These are phyloP conservation scores for Thelonectria rubi DNA, from an alignment of 2,329 filamentous ascomycete genomes.

Conservation along the genomic window DNA sequence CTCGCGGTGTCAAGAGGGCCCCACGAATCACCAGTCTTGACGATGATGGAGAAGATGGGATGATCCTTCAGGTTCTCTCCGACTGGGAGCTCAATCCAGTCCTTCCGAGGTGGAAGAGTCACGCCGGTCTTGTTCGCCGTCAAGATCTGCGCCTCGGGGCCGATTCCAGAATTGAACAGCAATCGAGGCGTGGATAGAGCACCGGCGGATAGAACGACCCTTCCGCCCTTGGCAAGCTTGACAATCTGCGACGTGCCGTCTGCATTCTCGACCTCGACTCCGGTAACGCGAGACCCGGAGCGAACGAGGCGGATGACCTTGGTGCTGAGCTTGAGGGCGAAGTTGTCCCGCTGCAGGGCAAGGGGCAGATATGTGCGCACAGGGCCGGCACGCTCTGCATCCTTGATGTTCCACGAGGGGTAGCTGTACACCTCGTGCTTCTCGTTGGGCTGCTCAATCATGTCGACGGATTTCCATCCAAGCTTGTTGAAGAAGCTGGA, in stretches of 20 bases:
- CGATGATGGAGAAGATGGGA: constrained; percentile 49
- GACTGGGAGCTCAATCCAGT: constrained; percentile 67
- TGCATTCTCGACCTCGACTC: constrained; percentile 68
- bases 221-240: constrained; percentile 66
- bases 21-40: constrained; percentile 34
- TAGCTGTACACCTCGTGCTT: constrained; percentile 74
- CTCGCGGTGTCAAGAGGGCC: constrained; percentile 51
- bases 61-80: constrained; percentile 66
- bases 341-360: constrained; percentile 67
- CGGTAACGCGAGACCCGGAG: constrained; percentile 66
- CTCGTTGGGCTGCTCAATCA: constrained; percentile 65
- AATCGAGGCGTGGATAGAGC: constrained; percentile 74
- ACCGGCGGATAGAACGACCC: constrained; percentile 73
- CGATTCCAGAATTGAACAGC: constrained; percentile 68
- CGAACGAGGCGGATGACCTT: constrained; percentile 71
- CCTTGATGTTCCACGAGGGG: constrained; percentile 72
- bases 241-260: constrained; percentile 62
- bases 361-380: constrained; percentile 74
- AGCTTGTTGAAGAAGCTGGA: constrained; percentile 65
- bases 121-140: constrained; percentile 60
- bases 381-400: constrained; percentile 74
- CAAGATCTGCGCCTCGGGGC: constrained; percentile 66
- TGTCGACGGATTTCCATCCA: constrained; percentile 70
- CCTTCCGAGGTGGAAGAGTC: constrained; percentile 57
- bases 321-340: constrained; percentile 71